phyloP scores from a whole-genome alignment of 202 grass and related monocot species.

The Thinopyrum obtusiflorum region DNA sequence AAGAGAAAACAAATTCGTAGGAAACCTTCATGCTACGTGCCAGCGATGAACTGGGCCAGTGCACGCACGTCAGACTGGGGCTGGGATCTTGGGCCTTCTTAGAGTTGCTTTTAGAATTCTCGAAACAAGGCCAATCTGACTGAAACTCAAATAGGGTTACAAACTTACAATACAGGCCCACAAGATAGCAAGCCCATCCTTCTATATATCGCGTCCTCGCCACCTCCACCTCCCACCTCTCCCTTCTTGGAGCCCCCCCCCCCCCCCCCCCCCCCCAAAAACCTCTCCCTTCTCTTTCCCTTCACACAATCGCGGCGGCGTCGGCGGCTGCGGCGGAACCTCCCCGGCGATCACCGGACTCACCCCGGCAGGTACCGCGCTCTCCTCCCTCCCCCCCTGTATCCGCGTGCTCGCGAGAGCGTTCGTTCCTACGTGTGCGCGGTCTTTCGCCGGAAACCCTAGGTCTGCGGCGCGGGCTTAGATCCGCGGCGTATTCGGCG shows the following conservation, averaged over 20 bases:
- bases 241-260: too few species aligned
- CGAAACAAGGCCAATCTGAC: background rate
- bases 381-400: background rate
- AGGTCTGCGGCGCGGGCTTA: background rate
- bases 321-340: constrained; percentile 13
- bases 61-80: too few species aligned
- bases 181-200: background rate
- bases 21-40: too few species aligned
- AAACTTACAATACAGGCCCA: background rate
- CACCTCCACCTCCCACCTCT: background rate
- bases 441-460: background rate
- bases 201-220: background rate
- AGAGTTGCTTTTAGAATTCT: background rate
- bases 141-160: background rate
- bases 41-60: too few species aligned
- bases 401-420: background rate
- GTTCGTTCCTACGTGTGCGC: too few species aligned
- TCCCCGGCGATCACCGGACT: background rate
- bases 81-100: too few species aligned
- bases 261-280: too few species aligned
- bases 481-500: background rate
- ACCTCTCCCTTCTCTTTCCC: background rate
- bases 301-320: background rate
- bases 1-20: too few species aligned
- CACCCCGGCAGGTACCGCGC: constrained; percentile 8